phyloP scores from a whole-genome alignment of 106 monocot species.

The Vanilla planifolia region DNA sequence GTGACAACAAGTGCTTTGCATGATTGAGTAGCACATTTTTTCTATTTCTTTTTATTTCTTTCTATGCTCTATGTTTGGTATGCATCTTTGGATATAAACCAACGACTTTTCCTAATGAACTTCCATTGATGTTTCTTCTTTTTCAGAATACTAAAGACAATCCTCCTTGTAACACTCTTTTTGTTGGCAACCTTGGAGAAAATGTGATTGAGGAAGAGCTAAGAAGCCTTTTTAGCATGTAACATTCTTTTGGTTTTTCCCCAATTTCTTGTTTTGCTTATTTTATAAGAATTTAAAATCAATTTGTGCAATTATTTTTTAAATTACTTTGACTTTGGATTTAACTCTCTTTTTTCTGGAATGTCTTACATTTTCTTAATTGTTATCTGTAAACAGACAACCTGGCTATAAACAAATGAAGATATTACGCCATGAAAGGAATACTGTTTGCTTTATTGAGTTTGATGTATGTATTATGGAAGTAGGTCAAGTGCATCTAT shows the following conservation, averaged over 20 bases:
- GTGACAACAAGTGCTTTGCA: no score
- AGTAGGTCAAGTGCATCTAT: neutral
- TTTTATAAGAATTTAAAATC: neutral
- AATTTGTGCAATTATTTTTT: neutral
- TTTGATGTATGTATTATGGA: constrained; percentile 49
- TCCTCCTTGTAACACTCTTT: constrained; percentile 93
- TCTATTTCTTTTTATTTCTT: no score
- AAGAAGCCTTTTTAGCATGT: constrained; percentile 71
- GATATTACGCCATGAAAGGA: constrained; percentile 84
- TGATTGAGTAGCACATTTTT: no score
- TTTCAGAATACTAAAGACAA: constrained; percentile 94
- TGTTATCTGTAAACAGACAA: constrained; percentile 65
- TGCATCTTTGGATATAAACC: no score
- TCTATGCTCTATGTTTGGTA: no score
- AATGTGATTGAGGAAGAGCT: constrained; percentile 86
- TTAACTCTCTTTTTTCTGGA: no score
- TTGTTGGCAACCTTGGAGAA: constrained; percentile 97
- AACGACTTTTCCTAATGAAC: neutral
- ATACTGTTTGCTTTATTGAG: constrained; percentile 98
- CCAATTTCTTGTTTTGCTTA: neutral
- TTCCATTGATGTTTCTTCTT: constrained; percentile 7
- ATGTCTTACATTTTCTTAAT: no score
- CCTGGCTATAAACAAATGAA: constrained; percentile 99
- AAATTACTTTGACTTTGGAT: constrained; percentile 3
- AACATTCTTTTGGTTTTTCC: constrained; percentile 7